These are phyloP conservation scores for Lithohypha guttulata DNA, from an alignment of 2,329 filamentous ascomycete species.

Conservation along the genomic window DNA sequence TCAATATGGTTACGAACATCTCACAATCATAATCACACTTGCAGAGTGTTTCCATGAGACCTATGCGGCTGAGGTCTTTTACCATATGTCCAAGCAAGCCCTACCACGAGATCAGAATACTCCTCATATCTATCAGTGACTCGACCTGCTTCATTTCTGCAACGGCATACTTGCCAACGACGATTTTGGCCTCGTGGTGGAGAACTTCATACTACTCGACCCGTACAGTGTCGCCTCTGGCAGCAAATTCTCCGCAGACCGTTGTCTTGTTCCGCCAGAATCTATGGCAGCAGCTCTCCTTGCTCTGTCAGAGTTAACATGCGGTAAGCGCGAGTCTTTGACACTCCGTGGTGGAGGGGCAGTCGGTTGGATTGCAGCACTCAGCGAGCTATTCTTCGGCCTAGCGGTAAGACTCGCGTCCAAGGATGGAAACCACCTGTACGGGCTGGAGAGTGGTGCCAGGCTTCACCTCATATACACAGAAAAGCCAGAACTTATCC, in stretches of 20 bases:
- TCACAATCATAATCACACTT: slow-evolving; percentile 16
- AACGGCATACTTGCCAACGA: slow-evolving; percentile 17
- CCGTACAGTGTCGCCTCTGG: slow-evolving; percentile 12
- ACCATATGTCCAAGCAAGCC: slow-evolving; percentile 9
- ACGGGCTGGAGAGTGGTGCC: slow-evolving; percentile 10
- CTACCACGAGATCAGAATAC: slow-evolving; percentile 14
- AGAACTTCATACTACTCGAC: slow-evolving; percentile 18
- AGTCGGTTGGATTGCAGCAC: slow-evolving; percentile 19
- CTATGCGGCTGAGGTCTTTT: slow-evolving; percentile 16
- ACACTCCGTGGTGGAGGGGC: slow-evolving; percentile 17
- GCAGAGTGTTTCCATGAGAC: slow-evolving; percentile 18
- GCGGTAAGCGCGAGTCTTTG: slow-evolving; percentile 12
- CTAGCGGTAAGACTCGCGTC: slow-evolving; percentile 15
- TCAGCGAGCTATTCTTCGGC: slow-evolving; percentile 19
- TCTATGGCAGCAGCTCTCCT: slow-evolving; percentile 12
- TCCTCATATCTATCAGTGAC: slow-evolving; percentile 18
- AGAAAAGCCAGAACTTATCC: slow-evolving; percentile 10
- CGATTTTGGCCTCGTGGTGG: slow-evolving; percentile 18
- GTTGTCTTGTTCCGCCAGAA: slow-evolving; percentile 11
- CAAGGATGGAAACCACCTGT: slow-evolving; percentile 11
- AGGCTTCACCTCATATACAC: slow-evolving; percentile 15
- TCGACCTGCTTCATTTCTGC: slow-evolving; percentile 12
- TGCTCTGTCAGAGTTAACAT: slow-evolving; percentile 15
- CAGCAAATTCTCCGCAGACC: not conserved
- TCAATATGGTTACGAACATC: slow-evolving; percentile 17